Conservation (phyloP, 192 early-diverging fungal genomes). For the Dimargaris xerosporica region DNA sequence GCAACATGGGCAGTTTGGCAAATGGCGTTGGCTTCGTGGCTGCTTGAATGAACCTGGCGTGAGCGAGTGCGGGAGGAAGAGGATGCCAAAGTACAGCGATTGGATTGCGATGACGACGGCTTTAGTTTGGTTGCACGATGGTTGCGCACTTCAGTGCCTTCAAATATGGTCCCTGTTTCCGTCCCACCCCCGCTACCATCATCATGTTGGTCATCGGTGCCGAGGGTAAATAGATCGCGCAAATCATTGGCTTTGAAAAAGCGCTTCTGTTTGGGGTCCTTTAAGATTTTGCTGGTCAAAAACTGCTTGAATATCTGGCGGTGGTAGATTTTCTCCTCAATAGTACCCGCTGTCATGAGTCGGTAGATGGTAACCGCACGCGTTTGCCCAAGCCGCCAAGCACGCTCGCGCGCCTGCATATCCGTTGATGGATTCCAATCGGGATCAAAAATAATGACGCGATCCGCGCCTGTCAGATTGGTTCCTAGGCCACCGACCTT, state of each 20-base stretch:
- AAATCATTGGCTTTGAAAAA: constrained; percentile 81
- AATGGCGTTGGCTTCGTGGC: constrained; percentile 5
- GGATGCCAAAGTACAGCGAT: too few relatives aligned
- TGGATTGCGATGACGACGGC: too few relatives aligned
- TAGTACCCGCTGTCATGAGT: constrained; percentile 87
- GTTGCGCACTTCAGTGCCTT: constrained; percentile 33
- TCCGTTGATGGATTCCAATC: constrained; percentile 99
- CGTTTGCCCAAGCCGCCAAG: constrained; percentile 87
- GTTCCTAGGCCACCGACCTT: constrained; percentile 93
- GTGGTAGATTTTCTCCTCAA: constrained; percentile 94
- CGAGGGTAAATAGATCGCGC: constrained; percentile 74
- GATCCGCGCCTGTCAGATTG: constrained; percentile 86
- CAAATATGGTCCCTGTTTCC: constrained; percentile 76
- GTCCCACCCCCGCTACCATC: constrained; percentile 38
- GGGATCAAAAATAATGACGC: constrained; percentile 90
- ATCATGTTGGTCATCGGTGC: too few relatives aligned
- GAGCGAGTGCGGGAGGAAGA: too few relatives aligned
- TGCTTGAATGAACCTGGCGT: too few relatives aligned
- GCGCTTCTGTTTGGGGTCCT: constrained; percentile 72
- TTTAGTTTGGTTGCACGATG: too few relatives aligned
- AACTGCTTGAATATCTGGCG: constrained; percentile 97
- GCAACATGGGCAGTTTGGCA: constrained; percentile 10
- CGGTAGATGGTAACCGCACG: constrained; percentile 81
- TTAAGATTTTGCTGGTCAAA: constrained; percentile 88
- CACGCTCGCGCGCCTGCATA: constrained; percentile 86